phyloP scores from a whole-genome alignment of 768 basidiomycete genomes.

The Tulasnella sp. region DNA sequence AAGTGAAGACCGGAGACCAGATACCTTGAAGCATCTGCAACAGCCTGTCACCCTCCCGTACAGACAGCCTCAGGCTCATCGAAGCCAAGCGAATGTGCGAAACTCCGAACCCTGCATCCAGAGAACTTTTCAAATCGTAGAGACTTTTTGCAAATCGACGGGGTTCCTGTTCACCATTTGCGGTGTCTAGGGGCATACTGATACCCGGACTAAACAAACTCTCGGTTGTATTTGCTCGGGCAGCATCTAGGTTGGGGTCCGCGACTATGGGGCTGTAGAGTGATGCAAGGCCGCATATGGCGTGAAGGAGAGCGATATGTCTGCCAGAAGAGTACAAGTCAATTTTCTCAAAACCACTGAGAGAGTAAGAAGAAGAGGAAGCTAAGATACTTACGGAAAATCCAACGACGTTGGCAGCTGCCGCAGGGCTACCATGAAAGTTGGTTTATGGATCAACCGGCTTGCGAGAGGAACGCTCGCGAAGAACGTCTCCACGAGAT shows the following conservation, averaged over 20 bases:
- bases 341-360: too few relatives aligned
- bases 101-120: slow-evolving; percentile 5
- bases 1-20: not conserved
- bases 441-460: slow-evolving; percentile 26
- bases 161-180: not conserved
- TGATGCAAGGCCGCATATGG: slow-evolving; percentile 28
- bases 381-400: slow-evolving; percentile 16
- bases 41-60: slow-evolving; percentile 8
- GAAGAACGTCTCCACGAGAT: slow-evolving; percentile 28
- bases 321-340: not conserved
- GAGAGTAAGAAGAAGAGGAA: not conserved
- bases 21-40: slow-evolving; percentile 21
- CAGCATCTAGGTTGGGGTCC: slow-evolving; percentile 30
- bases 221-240: not conserved
- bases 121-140: not conserved
- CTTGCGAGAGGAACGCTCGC: slow-evolving; percentile 18
- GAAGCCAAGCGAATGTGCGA: not conserved
- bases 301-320: slow-evolving; percentile 25
- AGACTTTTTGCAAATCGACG: not conserved
- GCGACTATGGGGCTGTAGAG: slow-evolving; percentile 24
- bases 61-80: not conserved
- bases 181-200: not conserved
- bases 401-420: slow-evolving; percentile 19
- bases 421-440: slow-evolving; percentile 11
- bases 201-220: not conserved